phyloP scores from a whole-genome alignment of 2,329 filamentous ascomycete genomes.

The Sporothrix pseudoabietina region DNA sequence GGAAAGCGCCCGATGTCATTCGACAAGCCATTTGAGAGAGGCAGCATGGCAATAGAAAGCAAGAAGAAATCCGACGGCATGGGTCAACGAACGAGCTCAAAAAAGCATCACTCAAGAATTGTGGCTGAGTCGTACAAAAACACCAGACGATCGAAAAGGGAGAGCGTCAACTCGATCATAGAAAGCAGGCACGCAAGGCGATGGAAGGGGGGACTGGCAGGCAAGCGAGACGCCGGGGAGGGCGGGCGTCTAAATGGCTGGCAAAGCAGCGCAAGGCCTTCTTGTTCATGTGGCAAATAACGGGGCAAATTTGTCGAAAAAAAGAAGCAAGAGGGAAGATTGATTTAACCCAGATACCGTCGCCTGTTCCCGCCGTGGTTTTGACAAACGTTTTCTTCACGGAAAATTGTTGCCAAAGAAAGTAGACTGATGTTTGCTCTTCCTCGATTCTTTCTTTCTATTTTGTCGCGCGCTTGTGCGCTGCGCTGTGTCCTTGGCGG shows the following conservation, averaged over 20 bases:
- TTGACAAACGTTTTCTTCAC: not conserved
- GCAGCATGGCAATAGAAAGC: not conserved
- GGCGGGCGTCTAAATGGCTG: conserved; percentile 17
- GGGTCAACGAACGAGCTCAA: not conserved
- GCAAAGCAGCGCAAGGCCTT: not conserved
- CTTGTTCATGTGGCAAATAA: conserved; percentile 16
- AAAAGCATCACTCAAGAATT: not conserved
- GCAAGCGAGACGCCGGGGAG: conserved; percentile 22
- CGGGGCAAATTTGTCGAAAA: conserved; percentile 15
- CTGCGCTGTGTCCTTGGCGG: not conserved
- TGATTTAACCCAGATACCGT: not conserved
- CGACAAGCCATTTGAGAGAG: not conserved
- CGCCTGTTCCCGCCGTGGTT: not conserved
- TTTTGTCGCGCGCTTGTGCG: conserved; percentile 22
- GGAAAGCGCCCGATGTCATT: not conserved
- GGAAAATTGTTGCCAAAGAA: not conserved
- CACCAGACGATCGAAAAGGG: not conserved
- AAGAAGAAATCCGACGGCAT: not conserved
- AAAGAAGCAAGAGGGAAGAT: not conserved
- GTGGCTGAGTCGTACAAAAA: not conserved
- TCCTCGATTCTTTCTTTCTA: not conserved
- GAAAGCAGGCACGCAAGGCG: not conserved
- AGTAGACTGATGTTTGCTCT: not conserved
- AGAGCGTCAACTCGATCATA: not conserved
- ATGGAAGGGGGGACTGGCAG: not conserved